These are phyloP conservation scores for Podaxis sp. DNA, from an alignment of 768 basidiomycete species.

Conservation along the genomic window DNA sequence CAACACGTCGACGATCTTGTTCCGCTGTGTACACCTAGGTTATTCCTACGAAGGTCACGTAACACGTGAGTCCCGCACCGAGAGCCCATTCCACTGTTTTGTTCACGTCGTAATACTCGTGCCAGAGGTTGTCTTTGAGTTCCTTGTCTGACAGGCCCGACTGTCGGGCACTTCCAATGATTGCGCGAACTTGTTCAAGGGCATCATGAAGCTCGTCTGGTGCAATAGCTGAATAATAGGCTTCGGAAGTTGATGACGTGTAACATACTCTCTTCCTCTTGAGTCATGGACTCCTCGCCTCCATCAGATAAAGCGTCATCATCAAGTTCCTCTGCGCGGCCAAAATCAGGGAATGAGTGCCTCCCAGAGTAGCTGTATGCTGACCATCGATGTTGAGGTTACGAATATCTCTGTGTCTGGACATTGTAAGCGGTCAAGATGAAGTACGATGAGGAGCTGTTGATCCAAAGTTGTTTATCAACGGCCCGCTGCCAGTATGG, in stretches of 20 bases:
- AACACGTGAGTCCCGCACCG: slow-evolving; percentile 47
- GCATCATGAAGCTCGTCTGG: slow-evolving; percentile 70
- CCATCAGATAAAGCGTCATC: slow-evolving; percentile 79
- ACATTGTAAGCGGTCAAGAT: slow-evolving; percentile 54
- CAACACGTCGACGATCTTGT: slow-evolving; percentile 58
- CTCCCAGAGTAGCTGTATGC: slow-evolving; percentile 13
- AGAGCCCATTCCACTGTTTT: slow-evolving; percentile 72
- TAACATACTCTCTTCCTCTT: slow-evolving; percentile 72
- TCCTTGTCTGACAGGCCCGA: slow-evolving; percentile 72
- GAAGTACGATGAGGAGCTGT: slow-evolving; percentile 3
- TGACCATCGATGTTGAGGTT: slow-evolving; percentile 80
- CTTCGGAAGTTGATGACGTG: slow-evolving; percentile 9
- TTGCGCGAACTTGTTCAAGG: slow-evolving; percentile 61
- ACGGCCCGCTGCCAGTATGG: slow-evolving; percentile 1
- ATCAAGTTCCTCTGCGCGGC: slow-evolving; percentile 74
- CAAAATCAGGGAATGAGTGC: slow-evolving; percentile 9
- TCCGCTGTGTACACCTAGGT: slow-evolving; percentile 50
- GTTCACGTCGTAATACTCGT: slow-evolving; percentile 83
- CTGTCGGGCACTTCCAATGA: slow-evolving; percentile 64
- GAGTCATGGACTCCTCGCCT: slow-evolving; percentile 77
- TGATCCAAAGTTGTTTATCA: slow-evolving; percentile 9
- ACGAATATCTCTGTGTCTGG: slow-evolving; percentile 86
- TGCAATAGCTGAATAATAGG: slow-evolving; percentile 20
- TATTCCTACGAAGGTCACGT: not conserved
- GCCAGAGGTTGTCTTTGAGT: slow-evolving; percentile 83